Base-by-base conservation (phyloP, 768 basidiomycete species). In the Panaeolus cyanescens region DNA sequence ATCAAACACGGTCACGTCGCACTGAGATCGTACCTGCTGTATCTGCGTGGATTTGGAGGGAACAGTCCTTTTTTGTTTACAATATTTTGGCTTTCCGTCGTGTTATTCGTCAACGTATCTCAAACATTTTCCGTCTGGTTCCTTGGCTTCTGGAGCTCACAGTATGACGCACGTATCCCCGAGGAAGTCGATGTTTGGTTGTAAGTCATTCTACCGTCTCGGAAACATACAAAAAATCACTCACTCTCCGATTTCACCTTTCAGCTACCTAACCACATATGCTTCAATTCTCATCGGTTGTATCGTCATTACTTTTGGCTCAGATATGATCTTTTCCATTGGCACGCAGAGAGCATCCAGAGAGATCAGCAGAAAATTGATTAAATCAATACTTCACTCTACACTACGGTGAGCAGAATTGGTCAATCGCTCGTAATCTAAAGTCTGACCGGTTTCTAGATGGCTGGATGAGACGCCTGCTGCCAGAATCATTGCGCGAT, bases 101-200 rank as follows among this genome's bases (percentile, higher is more conserved):
- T 74, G 15, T 39, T 77, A 9, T 19, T 73, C 1, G 54, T 65
- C 12, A 70, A 75, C 20, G 50, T 68, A 19, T 59, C 62, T 2
- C 70, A 69, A 22, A 68, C 70, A 2, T n/a, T 69, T 10, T 76
- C 79, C 63, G 75, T 77, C 0, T 82, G 79, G 77, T 80, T 71
- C 56, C 64, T 83, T 12, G 81, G 80, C 20, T 72, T 74, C 54
- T 82, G 80, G 79, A 79, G 76, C 8, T 74, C 77, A 12, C 77
- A 78, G 59, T 81, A 82, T 60, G 77, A 77, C 25, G 59, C 59
- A 5, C 70, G 67, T 40, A 58, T 69, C 15, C 58, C 74, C 68
- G 58, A 73, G 58, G 68, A 76, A 19, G 75, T 81, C 6, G 59
- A 68, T 17, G 74, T 64, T n/a, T 37, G 60, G 13, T 55, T 40